phyloP scores from a whole-genome alignment of 345 rosid genomes.

The Syzygium grande region DNA sequence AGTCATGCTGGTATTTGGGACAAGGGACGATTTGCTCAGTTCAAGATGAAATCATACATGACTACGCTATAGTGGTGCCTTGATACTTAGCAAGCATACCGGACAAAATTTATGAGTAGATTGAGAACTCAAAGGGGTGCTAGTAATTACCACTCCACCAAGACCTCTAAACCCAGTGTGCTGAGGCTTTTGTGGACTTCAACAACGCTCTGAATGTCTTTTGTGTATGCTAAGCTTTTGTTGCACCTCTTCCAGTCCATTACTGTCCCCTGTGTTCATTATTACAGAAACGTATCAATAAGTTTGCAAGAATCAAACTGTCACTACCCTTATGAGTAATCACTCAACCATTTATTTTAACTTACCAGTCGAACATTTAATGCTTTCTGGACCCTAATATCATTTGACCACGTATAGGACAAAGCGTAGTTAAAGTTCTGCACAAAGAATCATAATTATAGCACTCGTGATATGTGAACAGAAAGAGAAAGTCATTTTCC shows the following conservation, averaged over 20 bases:
- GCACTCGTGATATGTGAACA: background rate
- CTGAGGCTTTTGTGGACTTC: constrained; percentile 18
- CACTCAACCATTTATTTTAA: background rate
- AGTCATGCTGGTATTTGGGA: background rate
- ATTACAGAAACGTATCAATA: background rate
- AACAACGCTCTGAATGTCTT: constrained; percentile 7
- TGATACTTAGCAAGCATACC: background rate
- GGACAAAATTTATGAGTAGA: background rate
- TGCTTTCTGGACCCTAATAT: constrained; percentile 16
- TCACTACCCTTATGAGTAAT: background rate
- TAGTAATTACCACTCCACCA: constrained; percentile 18
- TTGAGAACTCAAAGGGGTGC: background rate
- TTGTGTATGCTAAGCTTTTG: constrained; percentile 8
- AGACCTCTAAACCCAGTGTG: constrained; percentile 12
- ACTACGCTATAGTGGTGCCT: background rate
- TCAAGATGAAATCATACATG: background rate
- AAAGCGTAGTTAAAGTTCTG: constrained; percentile 27
- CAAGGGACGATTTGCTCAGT: background rate
- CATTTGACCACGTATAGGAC: constrained; percentile 22
- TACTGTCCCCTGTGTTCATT: constrained; percentile 10
- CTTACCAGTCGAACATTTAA: constrained; percentile 20
- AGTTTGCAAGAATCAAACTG: background rate
- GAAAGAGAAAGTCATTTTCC: background rate
- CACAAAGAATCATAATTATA: background rate
- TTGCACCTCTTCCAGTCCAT: constrained; percentile 25